Conservation (phyloP, 345 rosid species). For the Gossypium longicalyx region DNA sequence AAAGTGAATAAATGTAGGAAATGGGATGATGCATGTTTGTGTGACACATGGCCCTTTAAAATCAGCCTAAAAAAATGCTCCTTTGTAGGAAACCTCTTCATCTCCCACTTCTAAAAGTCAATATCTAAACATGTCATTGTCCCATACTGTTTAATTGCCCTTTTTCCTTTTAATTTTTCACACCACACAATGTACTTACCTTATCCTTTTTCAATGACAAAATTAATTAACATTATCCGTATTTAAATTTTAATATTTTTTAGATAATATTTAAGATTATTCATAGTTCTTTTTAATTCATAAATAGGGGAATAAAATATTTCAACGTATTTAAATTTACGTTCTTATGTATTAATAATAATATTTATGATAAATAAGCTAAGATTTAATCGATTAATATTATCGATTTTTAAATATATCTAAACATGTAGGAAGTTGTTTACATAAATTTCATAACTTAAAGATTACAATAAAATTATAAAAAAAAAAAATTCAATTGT, state of each 20-base stretch:
- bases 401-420: no score
- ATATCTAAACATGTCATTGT: neutral
- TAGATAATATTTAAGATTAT: no score
- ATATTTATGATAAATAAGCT: rapidly evolving
- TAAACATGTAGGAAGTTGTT: no score
- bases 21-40: neutral
- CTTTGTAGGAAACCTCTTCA: slow-evolving; percentile 22
- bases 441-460: no score
- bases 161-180: neutral
- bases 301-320: rapidly evolving
- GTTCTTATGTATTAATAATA: rapidly evolving
- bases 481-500: no score
- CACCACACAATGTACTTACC: no score
- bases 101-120: slow-evolving; percentile 27
- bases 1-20: neutral
- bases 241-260: rapidly evolving
- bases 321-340: rapidly evolving
- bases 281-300: rapidly evolving
- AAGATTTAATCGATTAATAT: no score
- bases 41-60: neutral
- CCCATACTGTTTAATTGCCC: neutral
- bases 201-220: no score
- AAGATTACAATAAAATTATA: no score
- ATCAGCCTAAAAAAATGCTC: slow-evolving; percentile 30
- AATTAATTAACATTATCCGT: no score